phyloP scores from a whole-genome alignment of 1,284 basidiomycete species.

The Cryptococcus wingfieldii region DNA sequence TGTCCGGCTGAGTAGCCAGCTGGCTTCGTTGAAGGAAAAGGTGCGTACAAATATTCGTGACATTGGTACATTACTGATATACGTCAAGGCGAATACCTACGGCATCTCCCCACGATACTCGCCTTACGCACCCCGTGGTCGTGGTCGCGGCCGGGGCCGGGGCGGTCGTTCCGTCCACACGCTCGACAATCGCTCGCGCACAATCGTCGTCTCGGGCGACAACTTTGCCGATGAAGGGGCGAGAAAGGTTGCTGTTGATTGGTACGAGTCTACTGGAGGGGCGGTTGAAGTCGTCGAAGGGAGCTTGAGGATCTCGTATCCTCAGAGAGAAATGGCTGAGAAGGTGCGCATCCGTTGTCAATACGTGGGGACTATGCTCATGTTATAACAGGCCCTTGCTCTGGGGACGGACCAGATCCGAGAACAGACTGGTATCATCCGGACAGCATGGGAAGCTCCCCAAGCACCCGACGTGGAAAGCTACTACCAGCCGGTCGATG shows the following conservation, averaged over 20 bases:
- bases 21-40: constrained; percentile 51
- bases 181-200: constrained; percentile 84
- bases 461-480: background rate
- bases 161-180: constrained; percentile 62
- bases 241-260: constrained; percentile 63
- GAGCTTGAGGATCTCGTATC: constrained; percentile 37
- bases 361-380: background rate
- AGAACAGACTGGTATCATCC: constrained; percentile 19
- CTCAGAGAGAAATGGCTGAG: constrained; percentile 43
- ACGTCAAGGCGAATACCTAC: constrained; percentile 32
- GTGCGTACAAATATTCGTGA: constrained; percentile 57
- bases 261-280: constrained; percentile 66
- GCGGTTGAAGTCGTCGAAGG: constrained; percentile 17
- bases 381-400: constrained; percentile 28
- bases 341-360: constrained; percentile 28
- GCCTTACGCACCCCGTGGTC: constrained; percentile 50
- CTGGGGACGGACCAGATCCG: constrained; percentile 37
- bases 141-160: constrained; percentile 58
- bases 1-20: constrained; percentile 36
- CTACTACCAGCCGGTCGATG: background rate
- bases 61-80: constrained; percentile 9
- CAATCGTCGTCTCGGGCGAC: constrained; percentile 66
- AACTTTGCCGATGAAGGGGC: constrained; percentile 50
- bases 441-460: constrained; percentile 28
- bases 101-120: constrained; percentile 42